Percentiles rank a stretch among this genome's conserved stretches.
Evolutionary conservation across 2,329 filamentous ascomycete species (phyloP).

Genomic region (Diaporthe humulicola): DNA sequence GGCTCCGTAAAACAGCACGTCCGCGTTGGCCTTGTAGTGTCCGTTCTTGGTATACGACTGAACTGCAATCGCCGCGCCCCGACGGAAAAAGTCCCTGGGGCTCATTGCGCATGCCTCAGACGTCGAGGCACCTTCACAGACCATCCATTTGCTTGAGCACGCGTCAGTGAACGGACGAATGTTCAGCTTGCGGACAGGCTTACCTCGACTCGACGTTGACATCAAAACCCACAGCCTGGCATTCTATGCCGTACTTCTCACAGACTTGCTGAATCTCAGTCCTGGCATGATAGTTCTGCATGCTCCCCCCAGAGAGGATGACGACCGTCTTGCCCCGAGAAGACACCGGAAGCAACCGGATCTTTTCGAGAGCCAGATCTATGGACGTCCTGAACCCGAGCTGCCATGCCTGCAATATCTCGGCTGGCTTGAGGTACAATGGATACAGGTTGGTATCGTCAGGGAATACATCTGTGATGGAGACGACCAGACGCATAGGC

Average conservation of each 20-base stretch:
- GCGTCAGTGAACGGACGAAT: neutral
- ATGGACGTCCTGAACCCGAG: neutral
- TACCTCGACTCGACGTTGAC: neutral
- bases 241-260: neutral
- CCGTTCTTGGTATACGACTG: neutral
- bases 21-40: neutral
- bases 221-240: neutral
- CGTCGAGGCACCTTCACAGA: slow-evolving; percentile 1
- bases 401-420: neutral
- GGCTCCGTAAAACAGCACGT: neutral
- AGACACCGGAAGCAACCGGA: neutral
- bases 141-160: slow-evolving; percentile 2
- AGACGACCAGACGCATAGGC: neutral
- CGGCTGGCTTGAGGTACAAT: neutral
- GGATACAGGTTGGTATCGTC: neutral
- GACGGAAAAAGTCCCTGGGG: neutral
- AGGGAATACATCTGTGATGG: neutral
- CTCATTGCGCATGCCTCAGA: neutral
- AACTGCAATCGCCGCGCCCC: neutral
- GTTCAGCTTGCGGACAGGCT: neutral
- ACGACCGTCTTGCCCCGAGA: neutral
- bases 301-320: neutral
- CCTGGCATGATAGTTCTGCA: slow-evolving; percentile 7
- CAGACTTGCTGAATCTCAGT: neutral
- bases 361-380: neutral